These are phyloP conservation scores for Talaromyces stipitatus DNA, from an alignment of 495 filamentous ascomycete species.

Conservation along the genomic window DNA sequence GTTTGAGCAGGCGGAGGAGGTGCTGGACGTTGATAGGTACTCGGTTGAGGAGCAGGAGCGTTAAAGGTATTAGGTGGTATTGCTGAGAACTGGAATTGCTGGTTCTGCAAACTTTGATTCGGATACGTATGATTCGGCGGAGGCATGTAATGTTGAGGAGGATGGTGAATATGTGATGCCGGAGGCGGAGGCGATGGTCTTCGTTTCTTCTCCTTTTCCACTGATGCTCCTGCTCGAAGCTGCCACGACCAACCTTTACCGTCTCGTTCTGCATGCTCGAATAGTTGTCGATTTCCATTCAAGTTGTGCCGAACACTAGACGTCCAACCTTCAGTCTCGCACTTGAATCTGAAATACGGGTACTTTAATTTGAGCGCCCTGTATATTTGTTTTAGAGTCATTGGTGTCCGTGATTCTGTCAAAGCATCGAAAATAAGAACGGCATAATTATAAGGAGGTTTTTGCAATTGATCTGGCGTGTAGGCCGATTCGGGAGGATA, in stretches of 20 bases:
- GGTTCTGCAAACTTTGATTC: slow-evolving; percentile 25
- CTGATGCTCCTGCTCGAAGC: slow-evolving; percentile 51
- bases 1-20: slow-evolving; percentile 9
- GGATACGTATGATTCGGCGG: slow-evolving; percentile 30
- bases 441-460: slow-evolving; percentile 82
- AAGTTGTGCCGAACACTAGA: slow-evolving; percentile 96
- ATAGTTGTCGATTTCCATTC: slow-evolving; percentile 73
- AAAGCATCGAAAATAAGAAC: slow-evolving; percentile 87
- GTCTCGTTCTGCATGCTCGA: slow-evolving; percentile 73
- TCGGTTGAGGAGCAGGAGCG: slow-evolving; percentile 11
- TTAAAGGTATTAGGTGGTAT: slow-evolving; percentile 27
- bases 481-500: slow-evolving; percentile 69
- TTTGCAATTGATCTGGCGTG: slow-evolving; percentile 75
- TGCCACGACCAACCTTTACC: slow-evolving; percentile 68
- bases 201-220: slow-evolving; percentile 64
- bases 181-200: slow-evolving; percentile 47
- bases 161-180: slow-evolving; percentile 32
- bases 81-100: slow-evolving; percentile 39
- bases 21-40: slow-evolving; percentile 8
- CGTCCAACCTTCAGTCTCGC: slow-evolving; percentile 83
- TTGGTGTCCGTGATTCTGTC: slow-evolving; percentile 56
- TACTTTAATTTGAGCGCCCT: slow-evolving; percentile 79
- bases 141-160: slow-evolving; percentile 35
- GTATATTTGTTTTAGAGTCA: slow-evolving; percentile 93
- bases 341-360: slow-evolving; percentile 81